Evolutionary conservation across 2,329 filamentous ascomycete species (phyloP), one percentile per base, ranked within the genome.

Genomic region (Chaetomiaceae sp.): DNA sequence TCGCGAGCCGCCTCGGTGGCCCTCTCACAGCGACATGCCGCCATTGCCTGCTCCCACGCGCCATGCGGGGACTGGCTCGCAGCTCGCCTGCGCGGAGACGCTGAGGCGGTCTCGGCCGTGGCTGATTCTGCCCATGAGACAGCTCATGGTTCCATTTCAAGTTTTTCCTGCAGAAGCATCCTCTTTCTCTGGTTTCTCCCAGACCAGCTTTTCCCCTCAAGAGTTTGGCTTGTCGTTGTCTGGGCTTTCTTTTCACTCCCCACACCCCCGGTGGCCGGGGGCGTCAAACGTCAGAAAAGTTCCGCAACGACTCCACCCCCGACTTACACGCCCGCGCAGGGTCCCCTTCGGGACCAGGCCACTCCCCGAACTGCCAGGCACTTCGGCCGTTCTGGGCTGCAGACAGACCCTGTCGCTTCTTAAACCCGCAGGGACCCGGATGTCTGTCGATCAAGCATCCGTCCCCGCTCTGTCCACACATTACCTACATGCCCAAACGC

Each of bases 341-440:
- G 43, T 51, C 44, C 44, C 31, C 22, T 31, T 25, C 34, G 40
- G 27, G 29, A 40, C 33, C 8, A 33, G 39, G 45, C n/a, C 23
- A 19, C 15, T 34, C 48, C 27, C 33, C 44, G 44, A 52, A 43
- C 37, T 51, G 36, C 47, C 48, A 51, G 39, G 39, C 53, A 55
- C 37, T 51, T 53, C 51, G 45, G 39, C 47, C 45, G 54, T 29
- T 47, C 53, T 50, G 29, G 47, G 46, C 42, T 53, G 54, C 51
- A 53, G 27, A 46, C 50, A 47, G 7, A 55, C 66, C 68, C 63
- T 69, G 66, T 70, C 66, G 60, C 64, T 68, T 72, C 68, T 71
- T 74, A 74, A 74, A 72, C 71, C 65, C 64, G 60, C 67, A 68
- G 68, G 66, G 65, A 69, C 68, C 66, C 70, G 65, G 64, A 65